Evolutionary conservation across 306 rosid genomes (phyloP), one percentile per base, ranked within the genome.

Genomic region (Lathyrus tuberosus): DNA sequence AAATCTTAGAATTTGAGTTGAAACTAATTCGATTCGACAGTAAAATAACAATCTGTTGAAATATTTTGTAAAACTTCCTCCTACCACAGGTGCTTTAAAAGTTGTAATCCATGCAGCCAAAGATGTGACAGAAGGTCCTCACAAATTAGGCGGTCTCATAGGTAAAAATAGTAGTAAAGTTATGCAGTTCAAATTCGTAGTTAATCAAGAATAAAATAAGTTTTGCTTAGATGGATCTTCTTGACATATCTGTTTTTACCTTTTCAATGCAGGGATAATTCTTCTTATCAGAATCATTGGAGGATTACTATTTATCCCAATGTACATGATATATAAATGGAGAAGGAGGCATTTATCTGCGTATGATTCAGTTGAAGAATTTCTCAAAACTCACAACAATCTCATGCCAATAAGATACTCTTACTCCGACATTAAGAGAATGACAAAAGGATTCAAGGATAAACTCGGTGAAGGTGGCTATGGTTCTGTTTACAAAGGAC

Each of bases 181-280:
- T 16, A 6, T 10, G 28, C 16, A 67, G 46, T 22, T 31, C 15
- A 47, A 47, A 16, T 16, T 67, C 13, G 5, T 15, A 10, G 10
- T 10, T 28, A 65, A 31, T 16, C 8, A 3, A 35, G 31, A 46
- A 33, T n/a, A n/a, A n/a, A n/a, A n/a, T n/a, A n/a, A n/a, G n/a
- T n/a, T n/a, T n/a, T n/a, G n/a, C n/a, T n/a, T n/a, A n/a, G n/a
- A n/a, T n/a, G n/a, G n/a, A 16, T 37, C 0, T 22, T 18, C 14
- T 22, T 4, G 0, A 13, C 37, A 10, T 20, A 20, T 17, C 5
- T 4, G 0, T 14, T 61, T 60, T 37, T 44, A 3, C 16, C 5
- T 46, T 61, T 48, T 14, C 11, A 22, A 61, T 20, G 10, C 53
- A 72, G 78, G 72, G 18, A 3, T 52, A 9, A n/a, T 72, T 46